These are phyloP conservation scores for Phalaenopsis equestris DNA, from an alignment of 106 monocot species.

Conservation along the genomic window DNA sequence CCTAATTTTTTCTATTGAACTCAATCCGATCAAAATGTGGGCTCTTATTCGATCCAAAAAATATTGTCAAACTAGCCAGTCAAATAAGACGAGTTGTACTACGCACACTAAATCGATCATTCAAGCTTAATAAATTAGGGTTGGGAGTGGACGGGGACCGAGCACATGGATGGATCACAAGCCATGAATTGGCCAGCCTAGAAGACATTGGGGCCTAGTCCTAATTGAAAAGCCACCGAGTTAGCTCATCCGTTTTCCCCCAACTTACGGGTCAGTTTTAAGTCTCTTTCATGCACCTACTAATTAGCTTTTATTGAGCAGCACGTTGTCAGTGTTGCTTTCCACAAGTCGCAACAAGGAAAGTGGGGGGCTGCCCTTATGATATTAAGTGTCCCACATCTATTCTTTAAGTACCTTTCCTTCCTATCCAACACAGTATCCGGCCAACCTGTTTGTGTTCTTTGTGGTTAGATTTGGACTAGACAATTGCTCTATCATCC, in stretches of 20 bases:
- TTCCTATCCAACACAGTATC: neutral
- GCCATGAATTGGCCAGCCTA: neutral
- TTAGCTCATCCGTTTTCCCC: conserved; percentile 4
- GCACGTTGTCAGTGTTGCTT: no score
- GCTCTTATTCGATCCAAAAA: no score
- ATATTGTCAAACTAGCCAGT: no score
- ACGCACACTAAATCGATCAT: no score
- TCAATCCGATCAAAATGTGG: no score
- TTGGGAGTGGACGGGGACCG: neutral
- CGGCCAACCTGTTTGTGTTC: neutral
- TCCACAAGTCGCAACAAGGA: no score
- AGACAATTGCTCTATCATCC: neutral
- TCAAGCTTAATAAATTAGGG: no score
- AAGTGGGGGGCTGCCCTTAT: neutral
- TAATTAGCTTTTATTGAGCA: no score
- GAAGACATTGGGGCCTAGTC: neutral
- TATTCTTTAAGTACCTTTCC: neutral
- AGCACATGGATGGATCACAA: neutral
- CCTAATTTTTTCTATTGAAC: no score
- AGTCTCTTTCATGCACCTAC: neutral
- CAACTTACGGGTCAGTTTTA: neutral
- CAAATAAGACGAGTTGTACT: no score
- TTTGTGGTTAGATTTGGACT: neutral
- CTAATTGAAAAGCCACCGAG: conserved; percentile 3
- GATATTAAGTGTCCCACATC: conserved; percentile 1